Conservation (phyloP, 345 rosid species). For the Cardiospermum halicacabum region DNA sequence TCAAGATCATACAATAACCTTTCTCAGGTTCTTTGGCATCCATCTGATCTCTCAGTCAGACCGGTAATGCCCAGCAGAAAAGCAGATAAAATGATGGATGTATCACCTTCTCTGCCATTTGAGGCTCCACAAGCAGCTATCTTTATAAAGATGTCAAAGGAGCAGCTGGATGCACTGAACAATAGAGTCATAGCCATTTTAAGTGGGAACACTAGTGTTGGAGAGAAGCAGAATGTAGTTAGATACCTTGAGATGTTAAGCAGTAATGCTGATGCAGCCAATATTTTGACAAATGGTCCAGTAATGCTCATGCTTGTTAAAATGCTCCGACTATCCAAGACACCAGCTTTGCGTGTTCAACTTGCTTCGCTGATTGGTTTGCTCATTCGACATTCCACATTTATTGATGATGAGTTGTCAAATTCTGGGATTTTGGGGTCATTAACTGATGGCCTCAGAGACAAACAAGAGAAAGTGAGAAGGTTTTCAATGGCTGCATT, state of each 20-base stretch:
- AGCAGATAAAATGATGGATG: slow-evolving; percentile 63
- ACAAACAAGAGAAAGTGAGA: slow-evolving; percentile 91
- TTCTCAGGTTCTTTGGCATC: slow-evolving; percentile 80
- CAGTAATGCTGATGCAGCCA: slow-evolving; percentile 83
- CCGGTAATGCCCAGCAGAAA: slow-evolving; percentile 98
- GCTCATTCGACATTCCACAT: slow-evolving; percentile 89
- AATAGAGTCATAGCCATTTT: slow-evolving; percentile 51
- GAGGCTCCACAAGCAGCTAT: slow-evolving; percentile 70
- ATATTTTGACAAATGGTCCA: slow-evolving; percentile 86
- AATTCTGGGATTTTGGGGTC: slow-evolving; percentile 87
- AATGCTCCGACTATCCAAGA: slow-evolving; percentile 83
- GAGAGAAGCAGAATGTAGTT: slow-evolving; percentile 86
- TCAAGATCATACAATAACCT: slow-evolving; percentile 54
- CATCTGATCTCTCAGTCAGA: slow-evolving; percentile 91
- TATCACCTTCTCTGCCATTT: slow-evolving; percentile 69
- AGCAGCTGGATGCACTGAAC: slow-evolving; percentile 60
- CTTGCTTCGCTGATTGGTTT: slow-evolving; percentile 90
- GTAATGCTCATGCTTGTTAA: slow-evolving; percentile 89
- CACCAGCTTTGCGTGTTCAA: slow-evolving; percentile 81
- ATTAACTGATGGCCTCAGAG: slow-evolving; percentile 84
- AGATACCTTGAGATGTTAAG: slow-evolving; percentile 90
- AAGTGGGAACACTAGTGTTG: slow-evolving; percentile 60
- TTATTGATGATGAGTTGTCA: slow-evolving; percentile 78
- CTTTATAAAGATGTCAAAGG: slow-evolving; percentile 70
- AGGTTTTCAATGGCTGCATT: slow-evolving; percentile 97